Percentiles rank a stretch among this genome's conserved stretches.
phyloP scores from a whole-genome alignment of 2,329 filamentous ascomycete species.

The Xenosphaeropsis pyriputrescens region DNA sequence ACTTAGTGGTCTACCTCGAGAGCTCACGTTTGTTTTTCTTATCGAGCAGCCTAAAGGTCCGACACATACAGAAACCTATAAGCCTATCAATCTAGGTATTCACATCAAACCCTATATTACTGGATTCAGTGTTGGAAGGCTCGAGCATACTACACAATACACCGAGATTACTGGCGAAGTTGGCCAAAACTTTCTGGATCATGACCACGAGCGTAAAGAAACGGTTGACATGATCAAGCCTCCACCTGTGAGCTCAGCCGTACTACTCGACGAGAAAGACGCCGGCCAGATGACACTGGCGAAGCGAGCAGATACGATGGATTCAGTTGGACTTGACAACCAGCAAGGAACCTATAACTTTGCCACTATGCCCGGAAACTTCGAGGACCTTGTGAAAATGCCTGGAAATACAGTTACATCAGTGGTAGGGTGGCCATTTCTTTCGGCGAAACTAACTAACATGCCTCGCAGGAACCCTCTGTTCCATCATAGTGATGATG shows the following conservation, averaged over 20 bases:
- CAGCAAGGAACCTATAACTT: constrained; percentile 11
- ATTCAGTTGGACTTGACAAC: constrained; percentile 4
- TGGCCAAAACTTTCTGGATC: not conserved
- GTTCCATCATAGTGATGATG: too few species aligned
- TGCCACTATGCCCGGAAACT: constrained; percentile 7
- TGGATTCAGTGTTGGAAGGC: too few species aligned
- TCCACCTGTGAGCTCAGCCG: not conserved
- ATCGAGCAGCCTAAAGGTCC: constrained; percentile 13
- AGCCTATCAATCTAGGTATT: not conserved
- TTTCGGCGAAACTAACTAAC: too few species aligned
- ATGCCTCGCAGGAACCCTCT: too few species aligned
- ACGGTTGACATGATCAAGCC: not conserved
- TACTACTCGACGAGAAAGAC: not conserved
- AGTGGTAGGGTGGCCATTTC: too few species aligned
- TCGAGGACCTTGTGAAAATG: constrained; percentile 9
- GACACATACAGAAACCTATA: constrained; percentile 1
- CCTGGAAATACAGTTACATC: constrained; percentile 8
- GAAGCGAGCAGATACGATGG: constrained; percentile 1
- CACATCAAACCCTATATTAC: not conserved
- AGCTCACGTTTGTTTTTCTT: constrained; percentile 34
- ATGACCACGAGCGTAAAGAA: not conserved
- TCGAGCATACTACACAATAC: too few species aligned
- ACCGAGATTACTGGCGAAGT: too few species aligned
- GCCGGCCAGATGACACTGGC: constrained; percentile 6
- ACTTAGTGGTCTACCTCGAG: constrained; percentile 30